Percentiles rank a stretch among this genome's conserved stretches.
Evolutionary conservation across 1,284 basidiomycete species (phyloP).

Genomic region (Coniferiporia weirii): DNA sequence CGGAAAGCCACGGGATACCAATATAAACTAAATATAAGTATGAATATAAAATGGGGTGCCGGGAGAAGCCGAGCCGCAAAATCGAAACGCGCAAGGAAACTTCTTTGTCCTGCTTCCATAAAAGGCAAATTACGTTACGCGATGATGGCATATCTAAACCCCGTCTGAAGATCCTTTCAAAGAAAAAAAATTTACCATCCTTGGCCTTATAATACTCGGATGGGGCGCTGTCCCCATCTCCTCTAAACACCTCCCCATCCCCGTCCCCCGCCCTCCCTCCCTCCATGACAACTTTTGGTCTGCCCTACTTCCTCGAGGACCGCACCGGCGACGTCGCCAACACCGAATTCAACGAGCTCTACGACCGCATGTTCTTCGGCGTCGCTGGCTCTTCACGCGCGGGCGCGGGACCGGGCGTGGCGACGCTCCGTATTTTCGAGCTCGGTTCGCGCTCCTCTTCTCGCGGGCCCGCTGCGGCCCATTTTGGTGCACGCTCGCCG

Average conservation of each 20-base stretch:
- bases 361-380: conserved; percentile 65
- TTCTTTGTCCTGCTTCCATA: too few species aligned
- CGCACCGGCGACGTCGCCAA: conserved; percentile 51
- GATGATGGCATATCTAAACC: too few species aligned
- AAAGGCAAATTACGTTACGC: too few species aligned
- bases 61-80: too few species aligned
- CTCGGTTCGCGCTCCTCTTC: conserved; percentile 56
- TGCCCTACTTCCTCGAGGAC: conserved; percentile 62
- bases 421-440: conserved; percentile 43
- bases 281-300: conserved; percentile 30
- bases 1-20: too few species aligned
- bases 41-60: too few species aligned
- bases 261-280: background rate
- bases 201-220: too few species aligned
- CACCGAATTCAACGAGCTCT: conserved; percentile 69
- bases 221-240: background rate
- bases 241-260: conserved; percentile 1
- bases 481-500: conserved; percentile 36
- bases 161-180: too few species aligned
- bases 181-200: too few species aligned
- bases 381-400: conserved; percentile 36
- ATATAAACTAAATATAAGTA: too few species aligned
- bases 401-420: conserved; percentile 25
- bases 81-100: too few species aligned
- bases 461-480: conserved; percentile 37